Conservation (phyloP, 2,329 filamentous ascomycete species). For the Aspergillus sp. region DNA sequence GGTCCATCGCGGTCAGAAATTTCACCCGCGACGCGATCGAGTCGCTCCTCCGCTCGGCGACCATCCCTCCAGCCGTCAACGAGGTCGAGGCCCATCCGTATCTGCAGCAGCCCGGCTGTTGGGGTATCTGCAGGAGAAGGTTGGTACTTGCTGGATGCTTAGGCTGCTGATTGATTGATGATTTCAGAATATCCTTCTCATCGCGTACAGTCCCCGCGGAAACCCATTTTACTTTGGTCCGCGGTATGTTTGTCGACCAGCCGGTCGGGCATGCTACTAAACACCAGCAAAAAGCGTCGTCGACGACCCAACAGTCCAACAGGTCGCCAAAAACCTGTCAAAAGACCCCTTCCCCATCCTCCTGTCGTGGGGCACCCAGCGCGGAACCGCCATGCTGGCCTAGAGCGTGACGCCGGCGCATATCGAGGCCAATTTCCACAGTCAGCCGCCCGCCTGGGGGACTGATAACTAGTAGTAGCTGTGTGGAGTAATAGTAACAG, state of each 20-base stretch:
- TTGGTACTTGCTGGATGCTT: not conserved
- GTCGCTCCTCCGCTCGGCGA: conserved; percentile 24
- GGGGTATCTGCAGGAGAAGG: conserved; percentile 13
- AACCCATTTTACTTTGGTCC: conserved; percentile 21
- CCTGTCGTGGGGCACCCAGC: conserved; percentile 10
- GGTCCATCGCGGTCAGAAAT: conserved; percentile 63
- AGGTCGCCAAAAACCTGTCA: conserved; percentile 4
- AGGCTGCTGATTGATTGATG: not conserved
- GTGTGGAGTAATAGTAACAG: not conserved
- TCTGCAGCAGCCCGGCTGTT: conserved; percentile 20
- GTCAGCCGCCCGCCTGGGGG: no score
- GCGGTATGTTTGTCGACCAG: conserved; percentile 2
- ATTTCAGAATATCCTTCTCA: conserved; percentile 37
- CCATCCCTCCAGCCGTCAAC: conserved; percentile 18
- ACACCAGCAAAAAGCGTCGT: conserved; percentile 5
- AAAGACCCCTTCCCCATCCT: conserved; percentile 9
- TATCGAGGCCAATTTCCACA: conserved; percentile 9
- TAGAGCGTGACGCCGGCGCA: conserved; percentile 9
- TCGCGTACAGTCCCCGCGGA: conserved; percentile 41
- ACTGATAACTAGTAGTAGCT: no score
- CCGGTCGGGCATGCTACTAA: not conserved
- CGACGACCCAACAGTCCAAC: conserved; percentile 7
- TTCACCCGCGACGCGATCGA: conserved; percentile 42
- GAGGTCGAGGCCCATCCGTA: conserved; percentile 20
- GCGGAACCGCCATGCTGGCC: conserved; percentile 9